A percentile compares a stretch with the other conserved stretches of the same genome.
Evolutionary conservation across 306 rosid genomes (phyloP).

Genomic region (Clitoria ternatea): DNA sequence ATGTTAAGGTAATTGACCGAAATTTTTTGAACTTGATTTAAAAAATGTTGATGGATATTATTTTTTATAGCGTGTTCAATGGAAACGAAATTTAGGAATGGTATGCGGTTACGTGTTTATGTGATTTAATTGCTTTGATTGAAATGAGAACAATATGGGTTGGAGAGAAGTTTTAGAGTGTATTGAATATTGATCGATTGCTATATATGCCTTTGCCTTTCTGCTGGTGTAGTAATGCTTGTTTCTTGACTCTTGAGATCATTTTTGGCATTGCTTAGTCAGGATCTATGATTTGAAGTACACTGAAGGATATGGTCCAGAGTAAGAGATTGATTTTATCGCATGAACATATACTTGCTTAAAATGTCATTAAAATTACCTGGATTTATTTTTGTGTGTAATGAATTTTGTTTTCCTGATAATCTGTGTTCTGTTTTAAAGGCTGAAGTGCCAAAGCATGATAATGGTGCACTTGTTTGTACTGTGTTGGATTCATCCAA

Average conservation of each 20-base stretch:
- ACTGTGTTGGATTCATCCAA: slow-evolving; percentile 35
- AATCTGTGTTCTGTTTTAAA: slow-evolving; percentile 31
- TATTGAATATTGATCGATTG: slow-evolving; percentile 38
- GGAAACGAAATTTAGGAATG: slow-evolving; percentile 11
- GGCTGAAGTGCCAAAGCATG: slow-evolving; percentile 42
- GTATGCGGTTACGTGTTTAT: not conserved
- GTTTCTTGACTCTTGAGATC: not conserved
- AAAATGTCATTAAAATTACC: not conserved
- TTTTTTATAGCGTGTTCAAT: not conserved
- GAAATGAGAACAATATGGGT: slow-evolving; percentile 9
- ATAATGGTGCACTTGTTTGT: slow-evolving; percentile 27
- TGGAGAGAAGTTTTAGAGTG: slow-evolving; percentile 28
- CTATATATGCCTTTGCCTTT: slow-evolving; percentile 14
- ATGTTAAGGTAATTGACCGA: slow-evolving; percentile 31
- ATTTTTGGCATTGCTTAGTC: not conserved
- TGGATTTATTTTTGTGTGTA: not conserved
- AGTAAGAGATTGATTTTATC: slow-evolving; percentile 12
- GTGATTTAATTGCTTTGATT: slow-evolving; percentile 16
- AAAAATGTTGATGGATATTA: not conserved
- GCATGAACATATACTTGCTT: not conserved
- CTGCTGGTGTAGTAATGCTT: not conserved
- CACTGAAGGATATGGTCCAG: not conserved
- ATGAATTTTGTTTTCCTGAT: slow-evolving; percentile 1
- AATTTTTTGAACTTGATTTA: not conserved
- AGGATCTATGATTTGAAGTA: slow-evolving; percentile 1